These are phyloP conservation scores for Odontarrhena argentea DNA, from an alignment of 345 rosid species.

Conservation along the genomic window DNA sequence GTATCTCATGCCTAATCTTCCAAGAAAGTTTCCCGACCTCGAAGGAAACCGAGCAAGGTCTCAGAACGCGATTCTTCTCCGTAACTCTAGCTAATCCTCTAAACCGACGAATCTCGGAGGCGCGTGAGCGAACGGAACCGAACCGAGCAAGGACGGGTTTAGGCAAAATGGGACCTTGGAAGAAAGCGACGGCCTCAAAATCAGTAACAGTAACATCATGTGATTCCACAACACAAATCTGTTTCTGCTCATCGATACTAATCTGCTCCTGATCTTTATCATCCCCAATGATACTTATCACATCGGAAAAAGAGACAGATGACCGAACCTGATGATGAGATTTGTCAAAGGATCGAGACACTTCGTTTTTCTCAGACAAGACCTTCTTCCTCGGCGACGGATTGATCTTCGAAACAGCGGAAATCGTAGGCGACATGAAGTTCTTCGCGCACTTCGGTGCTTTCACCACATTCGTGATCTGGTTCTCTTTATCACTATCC, in stretches of 20 bases:
- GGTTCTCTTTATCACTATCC: slow-evolving; percentile 74
- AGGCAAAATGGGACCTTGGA: too few species aligned
- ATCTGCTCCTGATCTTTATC: slow-evolving; percentile 22
- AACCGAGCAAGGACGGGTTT: too few species aligned
- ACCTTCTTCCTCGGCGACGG: slow-evolving; percentile 78
- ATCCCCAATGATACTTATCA: slow-evolving; percentile 40
- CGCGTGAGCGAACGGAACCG: too few species aligned
- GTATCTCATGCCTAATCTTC: too few species aligned
- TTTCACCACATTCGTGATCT: slow-evolving; percentile 38
- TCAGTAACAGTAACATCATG: slow-evolving; percentile 43
- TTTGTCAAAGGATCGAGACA: slow-evolving; percentile 43
- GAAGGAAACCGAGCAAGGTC: too few species aligned
- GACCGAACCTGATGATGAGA: slow-evolving; percentile 40
- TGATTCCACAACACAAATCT: slow-evolving; percentile 26
- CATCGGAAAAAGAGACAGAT: slow-evolving; percentile 51
- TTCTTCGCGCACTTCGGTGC: slow-evolving; percentile 58
- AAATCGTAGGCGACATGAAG: slow-evolving; percentile 89
- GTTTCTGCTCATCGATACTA: slow-evolving; percentile 28
- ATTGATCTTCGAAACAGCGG: slow-evolving; percentile 73
- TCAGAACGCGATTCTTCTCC: too few species aligned
- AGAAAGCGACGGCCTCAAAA: too few species aligned
- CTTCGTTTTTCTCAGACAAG: slow-evolving; percentile 66
- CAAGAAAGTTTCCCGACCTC: too few species aligned
- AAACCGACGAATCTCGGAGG: too few species aligned
- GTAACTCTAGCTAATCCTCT: too few species aligned